phyloP scores from a whole-genome alignment of 179 eudicot species.

The Gypsophila paniculata region DNA sequence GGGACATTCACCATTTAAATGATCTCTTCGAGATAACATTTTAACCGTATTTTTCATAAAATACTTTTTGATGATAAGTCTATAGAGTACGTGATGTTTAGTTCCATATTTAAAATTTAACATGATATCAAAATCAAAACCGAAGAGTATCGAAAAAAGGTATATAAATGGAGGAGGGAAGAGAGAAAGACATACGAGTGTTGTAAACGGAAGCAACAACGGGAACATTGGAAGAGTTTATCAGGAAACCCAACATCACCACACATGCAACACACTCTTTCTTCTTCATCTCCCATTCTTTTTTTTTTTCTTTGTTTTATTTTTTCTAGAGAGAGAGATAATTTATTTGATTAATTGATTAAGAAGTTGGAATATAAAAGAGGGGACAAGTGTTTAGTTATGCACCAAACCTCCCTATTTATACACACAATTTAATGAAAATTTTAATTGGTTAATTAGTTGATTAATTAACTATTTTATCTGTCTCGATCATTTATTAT shows the following conservation, averaged over 20 bases:
- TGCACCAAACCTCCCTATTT: background rate
- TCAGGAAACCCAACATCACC: constrained; percentile 94
- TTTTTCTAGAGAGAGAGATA: background rate
- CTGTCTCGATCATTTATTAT: background rate
- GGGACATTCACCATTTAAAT: no score
- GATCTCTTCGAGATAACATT: no score
- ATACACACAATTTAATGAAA: background rate
- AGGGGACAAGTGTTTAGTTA: constrained; percentile 25
- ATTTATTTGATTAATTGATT: background rate
- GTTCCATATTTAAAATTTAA: background rate
- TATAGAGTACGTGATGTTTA: no score
- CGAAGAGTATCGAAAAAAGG: background rate
- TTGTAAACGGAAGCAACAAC: constrained; percentile 69
- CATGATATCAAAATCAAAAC: background rate
- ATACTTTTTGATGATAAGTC: no score
- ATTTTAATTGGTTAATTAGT: background rate
- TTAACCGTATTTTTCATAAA: no score
- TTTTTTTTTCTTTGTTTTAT: background rate
- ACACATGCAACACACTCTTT: constrained; percentile 75
- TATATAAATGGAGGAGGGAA: background rate
- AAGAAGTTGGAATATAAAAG: background rate
- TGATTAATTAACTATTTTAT: background rate
- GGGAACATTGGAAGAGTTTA: constrained; percentile 72
- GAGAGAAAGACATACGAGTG: constrained; percentile 58
- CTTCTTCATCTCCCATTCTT: constrained; percentile 18